A percentile compares a stretch with the other conserved stretches of the same genome.
Evolutionary conservation across 768 basidiomycete species (phyloP).

Genomic region (Gyrodon lividus): DNA sequence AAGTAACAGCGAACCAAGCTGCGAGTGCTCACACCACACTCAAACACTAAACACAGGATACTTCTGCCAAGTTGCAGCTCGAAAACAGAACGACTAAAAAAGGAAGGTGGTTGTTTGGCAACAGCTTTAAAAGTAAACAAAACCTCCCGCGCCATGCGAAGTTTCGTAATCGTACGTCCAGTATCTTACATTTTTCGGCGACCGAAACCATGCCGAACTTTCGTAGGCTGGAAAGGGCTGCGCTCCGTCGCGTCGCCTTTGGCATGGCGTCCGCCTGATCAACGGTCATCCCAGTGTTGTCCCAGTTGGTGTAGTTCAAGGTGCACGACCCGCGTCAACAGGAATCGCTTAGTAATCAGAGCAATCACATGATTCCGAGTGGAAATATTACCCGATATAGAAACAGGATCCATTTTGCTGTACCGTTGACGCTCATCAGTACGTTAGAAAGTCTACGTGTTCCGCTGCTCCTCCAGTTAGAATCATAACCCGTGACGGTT

Average conservation of each 20-base stretch:
- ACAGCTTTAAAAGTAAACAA: constrained; percentile 13
- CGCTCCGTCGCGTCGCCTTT: too few relatives aligned
- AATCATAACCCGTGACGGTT: background rate
- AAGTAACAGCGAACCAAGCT: background rate
- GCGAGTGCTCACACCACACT: background rate
- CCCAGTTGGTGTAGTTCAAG: too few relatives aligned
- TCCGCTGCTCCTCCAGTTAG: background rate
- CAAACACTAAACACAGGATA: too few relatives aligned
- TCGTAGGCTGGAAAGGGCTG: too few relatives aligned
- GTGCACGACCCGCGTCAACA: too few relatives aligned
- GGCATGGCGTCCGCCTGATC: too few relatives aligned
- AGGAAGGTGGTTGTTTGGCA: constrained; percentile 18
- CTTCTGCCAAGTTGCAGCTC: background rate
- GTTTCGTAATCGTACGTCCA: too few relatives aligned
- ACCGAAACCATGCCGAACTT: background rate
- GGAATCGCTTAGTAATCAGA: constrained; percentile 24
- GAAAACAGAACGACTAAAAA: constrained; percentile 1
- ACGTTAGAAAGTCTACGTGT: background rate
- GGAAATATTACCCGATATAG: constrained; percentile 19
- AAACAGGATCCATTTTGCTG: constrained; percentile 10
- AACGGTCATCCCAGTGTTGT: too few relatives aligned
- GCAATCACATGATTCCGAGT: constrained; percentile 28
- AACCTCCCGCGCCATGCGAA: too few relatives aligned
- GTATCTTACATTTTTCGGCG: too few relatives aligned
- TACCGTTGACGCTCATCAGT: constrained; percentile 3